Evolutionary conservation across 257 asterid genomes (phyloP), one percentile per base, ranked within the genome.

Genomic region (Haberlea rhodopensis): DNA sequence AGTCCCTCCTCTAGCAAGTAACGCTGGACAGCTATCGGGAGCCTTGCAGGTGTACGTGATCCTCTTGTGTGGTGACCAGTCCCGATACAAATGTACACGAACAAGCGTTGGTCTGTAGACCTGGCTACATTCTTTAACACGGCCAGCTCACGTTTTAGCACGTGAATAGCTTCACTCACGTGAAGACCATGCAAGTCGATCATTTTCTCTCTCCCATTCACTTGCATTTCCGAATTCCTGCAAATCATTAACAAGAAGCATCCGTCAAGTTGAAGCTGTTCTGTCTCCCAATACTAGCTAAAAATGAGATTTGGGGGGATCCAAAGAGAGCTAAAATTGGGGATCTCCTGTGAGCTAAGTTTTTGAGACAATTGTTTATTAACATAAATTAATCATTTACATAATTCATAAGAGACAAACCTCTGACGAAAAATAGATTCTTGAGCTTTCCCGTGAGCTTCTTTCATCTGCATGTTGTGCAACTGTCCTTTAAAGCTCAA

Each of bases 1-100:
- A 92, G 91, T 28, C 96, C 90, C 63, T 89, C 96, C 76, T 89
- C 97, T 29, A 92, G 87, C 66, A 92, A 84, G 86, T 87, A 89
- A 13, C 85, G 86, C 74, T 92, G 99, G 51, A 92, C 95, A 18
- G 99, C 89, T 29, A 81, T 78, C 3, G 96, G 99, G 59, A 92
- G 96, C 32, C 97, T 78, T 40, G 89, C 91, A 2, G 97, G 96
- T 43, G 97, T 85, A 5, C 91, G 87, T 0, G 96, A 68, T 5
- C 99, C 99, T 81, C 90, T 81, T 2, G 91, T 87, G 85, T 89
- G 99, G 60, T 92, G 96, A 16, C 96, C 99, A 0, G 99, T 89
- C 65, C 99, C 99, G 13, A 92, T 97, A 43, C 97, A 89, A 54
- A 92, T 87, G 85, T 82, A 89, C 25, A 85, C 94, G 18, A 87